Evolutionary conservation across 208 protist species (phyloP), one percentile per base, ranked within the genome.

Genomic region (Acanthamoeba polyphaga): DNA sequence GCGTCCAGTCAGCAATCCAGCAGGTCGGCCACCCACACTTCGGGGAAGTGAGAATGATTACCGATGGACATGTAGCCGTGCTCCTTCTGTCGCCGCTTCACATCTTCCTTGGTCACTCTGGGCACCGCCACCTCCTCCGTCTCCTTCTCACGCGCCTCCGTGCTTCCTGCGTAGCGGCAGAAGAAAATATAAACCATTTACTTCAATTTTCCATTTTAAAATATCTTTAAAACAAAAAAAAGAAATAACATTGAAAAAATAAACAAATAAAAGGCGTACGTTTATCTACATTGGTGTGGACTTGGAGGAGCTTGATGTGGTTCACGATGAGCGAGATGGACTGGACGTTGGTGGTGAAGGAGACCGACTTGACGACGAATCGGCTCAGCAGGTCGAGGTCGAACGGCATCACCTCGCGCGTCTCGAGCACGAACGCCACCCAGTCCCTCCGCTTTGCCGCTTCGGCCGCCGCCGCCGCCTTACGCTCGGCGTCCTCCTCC

Each of bases 381-480:
- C 80, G 80, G 51, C 80, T 88, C 80, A 88, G 51, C 53, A 53
- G 51, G 80, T 88, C 80, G n/a, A 88, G 80, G 53, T 88, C 80
- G 80, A 88, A 88, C 6, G 80, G 80, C 80, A 88, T 88, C 51
- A 43, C 53, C 53, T 88, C 80, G 9, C 80, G 46, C 51, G 80
- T 88, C 80, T 88, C 80, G 27, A 88, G 51, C 53, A 88, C 80
- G n/a, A 88, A 88, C 29, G 51, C 80, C 53, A 88, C 80, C 80
- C 80, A 88, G 80, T 88, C 80, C 49, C n/a, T 85, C 78, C 29
- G 55, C 78, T 78, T 46, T 19, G 32, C 70, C 13, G 32, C 8
- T 24, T n/a, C 70, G n/a, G 70, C 17, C 19, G n/a, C 66, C n/a
- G 64, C 22, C 0, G 70, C 34, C 15, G n/a, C 70, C 32, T 17